Evolutionary conservation across 2,329 filamentous ascomycete species (phyloP).

Genomic region (Stagonosporopsis chrysanthemi): DNA sequence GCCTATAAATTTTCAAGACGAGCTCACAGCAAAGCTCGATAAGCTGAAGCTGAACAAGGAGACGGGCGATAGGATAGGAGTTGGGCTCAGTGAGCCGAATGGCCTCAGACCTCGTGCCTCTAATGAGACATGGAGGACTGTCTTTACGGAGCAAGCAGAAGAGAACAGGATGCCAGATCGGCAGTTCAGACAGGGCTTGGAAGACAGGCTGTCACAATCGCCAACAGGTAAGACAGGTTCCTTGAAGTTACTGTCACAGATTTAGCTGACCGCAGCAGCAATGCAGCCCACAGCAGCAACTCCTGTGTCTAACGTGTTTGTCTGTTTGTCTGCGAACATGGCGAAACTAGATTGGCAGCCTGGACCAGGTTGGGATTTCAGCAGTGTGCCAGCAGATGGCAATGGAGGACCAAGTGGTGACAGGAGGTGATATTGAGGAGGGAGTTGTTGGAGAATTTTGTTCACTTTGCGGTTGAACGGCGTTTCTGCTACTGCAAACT

Average conservation of each 20-base stretch:
- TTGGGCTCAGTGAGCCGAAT: neutral
- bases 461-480: neutral
- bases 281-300: neutral
- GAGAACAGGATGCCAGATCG: neutral
- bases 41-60: neutral
- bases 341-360: neutral
- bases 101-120: neutral
- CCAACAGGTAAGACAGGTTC: neutral
- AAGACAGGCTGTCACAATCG: neutral
- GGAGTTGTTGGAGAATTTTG: neutral
- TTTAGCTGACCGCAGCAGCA: neutral
- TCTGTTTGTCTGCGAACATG: slow-evolving; percentile 1
- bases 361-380: neutral
- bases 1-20: neutral
- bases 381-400: neutral
- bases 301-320: slow-evolving; percentile 3
- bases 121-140: slow-evolving; percentile 4
- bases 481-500: neutral
- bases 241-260: neutral
- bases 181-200: neutral
- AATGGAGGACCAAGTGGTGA: neutral
- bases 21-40: neutral
- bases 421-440: neutral
- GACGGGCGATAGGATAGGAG: neutral
- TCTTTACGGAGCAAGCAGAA: neutral